phyloP scores from a whole-genome alignment of 371 early-diverging fungal species.

The Mucor piriformis region DNA sequence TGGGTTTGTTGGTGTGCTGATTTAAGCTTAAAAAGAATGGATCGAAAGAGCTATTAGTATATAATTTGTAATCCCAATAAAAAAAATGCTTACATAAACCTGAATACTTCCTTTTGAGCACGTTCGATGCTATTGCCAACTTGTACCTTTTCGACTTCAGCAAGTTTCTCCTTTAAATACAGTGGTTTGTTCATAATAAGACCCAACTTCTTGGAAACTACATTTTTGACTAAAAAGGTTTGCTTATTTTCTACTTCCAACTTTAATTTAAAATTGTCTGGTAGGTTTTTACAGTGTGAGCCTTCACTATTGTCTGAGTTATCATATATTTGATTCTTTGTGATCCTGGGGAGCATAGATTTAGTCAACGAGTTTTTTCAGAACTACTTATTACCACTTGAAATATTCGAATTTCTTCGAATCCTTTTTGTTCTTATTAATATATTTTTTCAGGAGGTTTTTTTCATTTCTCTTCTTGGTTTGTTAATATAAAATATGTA shows the following conservation, averaged over 20 bases:
- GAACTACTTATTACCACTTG: conserved; percentile 17
- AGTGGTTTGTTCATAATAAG: conserved; percentile 2
- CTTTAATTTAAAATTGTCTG: not conserved
- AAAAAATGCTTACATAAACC: conserved; percentile 18
- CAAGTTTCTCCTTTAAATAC: conserved; percentile 3
- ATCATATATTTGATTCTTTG: conserved; percentile 5
- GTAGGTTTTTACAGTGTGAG: not conserved
- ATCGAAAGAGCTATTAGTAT: conserved; percentile 5
- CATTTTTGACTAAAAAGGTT: not conserved
- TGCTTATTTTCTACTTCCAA: conserved; percentile 1
- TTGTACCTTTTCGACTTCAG: conserved; percentile 3
- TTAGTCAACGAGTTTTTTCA: conserved; percentile 2
- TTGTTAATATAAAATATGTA: too few species aligned
- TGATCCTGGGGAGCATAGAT: conserved; percentile 7
- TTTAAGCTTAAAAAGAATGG: conserved; percentile 10
- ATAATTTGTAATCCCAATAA: not conserved
- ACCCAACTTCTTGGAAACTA: conserved; percentile 1
- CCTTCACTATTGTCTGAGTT: not conserved
- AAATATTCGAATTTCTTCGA: conserved; percentile 2
- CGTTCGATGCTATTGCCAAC: conserved; percentile 4
- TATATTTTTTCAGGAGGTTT: too few species aligned
- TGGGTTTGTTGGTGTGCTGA: not conserved
- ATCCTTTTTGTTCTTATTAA: too few species aligned
- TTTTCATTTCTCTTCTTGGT: too few species aligned
- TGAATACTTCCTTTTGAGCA: conserved; percentile 16